A percentile compares a stretch with the other conserved stretches of the same genome.
Evolutionary conservation across 768 basidiomycete genomes (phyloP).

Genomic region (Hericium alpestre): DNA sequence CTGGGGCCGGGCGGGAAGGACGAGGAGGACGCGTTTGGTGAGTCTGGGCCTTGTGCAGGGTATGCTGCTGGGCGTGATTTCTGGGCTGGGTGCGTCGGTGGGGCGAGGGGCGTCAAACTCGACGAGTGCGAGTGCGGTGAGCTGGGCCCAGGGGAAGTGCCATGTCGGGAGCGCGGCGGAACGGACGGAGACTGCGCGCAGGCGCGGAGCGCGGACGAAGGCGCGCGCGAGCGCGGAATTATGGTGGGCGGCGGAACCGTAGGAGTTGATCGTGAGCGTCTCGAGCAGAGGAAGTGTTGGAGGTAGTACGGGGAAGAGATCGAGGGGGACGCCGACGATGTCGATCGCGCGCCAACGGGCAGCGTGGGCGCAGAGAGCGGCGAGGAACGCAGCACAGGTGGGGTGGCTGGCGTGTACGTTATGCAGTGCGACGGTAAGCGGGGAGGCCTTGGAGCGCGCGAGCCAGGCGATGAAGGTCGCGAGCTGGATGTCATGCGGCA

Average conservation of each 20-base stretch:
- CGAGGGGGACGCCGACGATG: not conserved
- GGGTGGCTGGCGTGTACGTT: not conserved
- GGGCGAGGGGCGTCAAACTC: not conserved
- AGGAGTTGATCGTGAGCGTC: not conserved
- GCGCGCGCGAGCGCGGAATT: not conserved
- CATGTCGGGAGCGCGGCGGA: not conserved
- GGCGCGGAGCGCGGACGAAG: not conserved
- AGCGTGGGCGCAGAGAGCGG: not conserved
- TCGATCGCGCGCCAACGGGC: not conserved
- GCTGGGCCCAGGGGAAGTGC: not conserved
- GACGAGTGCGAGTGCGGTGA: not conserved
- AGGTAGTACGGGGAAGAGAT: not conserved
- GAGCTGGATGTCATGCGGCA: not conserved
- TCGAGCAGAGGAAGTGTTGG: not conserved
- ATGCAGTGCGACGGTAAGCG: not conserved
- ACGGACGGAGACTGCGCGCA: not conserved
- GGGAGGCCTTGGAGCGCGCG: not conserved
- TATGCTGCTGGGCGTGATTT: not conserved
- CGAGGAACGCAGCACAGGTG: not conserved
- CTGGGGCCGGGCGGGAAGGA: conserved; percentile 67
- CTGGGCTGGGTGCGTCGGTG: not conserved
- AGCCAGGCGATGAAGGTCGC: not conserved
- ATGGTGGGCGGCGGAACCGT: not conserved
- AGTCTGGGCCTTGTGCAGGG: conserved; percentile 20
- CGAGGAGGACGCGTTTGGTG: conserved; percentile 88